Base-by-base conservation (phyloP, 495 filamentous ascomycete species). In the Chaetomium tenue region DNA sequence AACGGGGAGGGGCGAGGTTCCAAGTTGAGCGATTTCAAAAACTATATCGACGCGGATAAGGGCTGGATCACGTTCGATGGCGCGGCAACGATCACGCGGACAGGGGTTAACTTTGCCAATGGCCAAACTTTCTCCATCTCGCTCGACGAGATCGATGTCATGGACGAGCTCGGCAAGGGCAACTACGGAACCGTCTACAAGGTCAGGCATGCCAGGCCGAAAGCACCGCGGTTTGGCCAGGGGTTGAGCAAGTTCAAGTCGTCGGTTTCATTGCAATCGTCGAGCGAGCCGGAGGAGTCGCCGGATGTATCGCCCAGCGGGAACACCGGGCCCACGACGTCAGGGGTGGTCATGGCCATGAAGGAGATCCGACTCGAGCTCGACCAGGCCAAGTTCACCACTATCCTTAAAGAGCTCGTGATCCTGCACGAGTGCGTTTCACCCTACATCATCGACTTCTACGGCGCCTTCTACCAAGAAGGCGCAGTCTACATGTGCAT, bases 111-210 rank as follows among this genome's bases (percentile, higher is more conserved):
- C 68, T 99, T 99, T 70, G 89, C 91, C 4, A 89, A 87, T 30
- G 94, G 94, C 3, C 89, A 87, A 26, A 92, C 87, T 65, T 98
- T 99, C 78, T 90, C 82, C 71, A 97, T 99, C 64, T 98, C 94
- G 9, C 80, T 99, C 50, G 93, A 98, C 66, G 94, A 99, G 71
- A 89, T 99, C 2, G 93, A 98, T 69, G 93, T 89, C 7, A 72
- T 99, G 63, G 95, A 97, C 62, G 94, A 99, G 77, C 77, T 99
- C 16, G 94, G 94, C 46, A 99, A 98, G 76, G 94, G 94, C 22
- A 99, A 99, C 70, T 99, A 99, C 69, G 94, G 94, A 23, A 98
- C 93, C 0, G 94, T 99, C 12, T 97, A 95, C 83, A 96, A 93
- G 73, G 94, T 97, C 52, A 85, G 91, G 63, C 94, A 98, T 77